Evolutionary conservation across 306 rosid species (phyloP), one percentile per base, ranked within the genome.

Genomic region (Bauhinia variegata): DNA sequence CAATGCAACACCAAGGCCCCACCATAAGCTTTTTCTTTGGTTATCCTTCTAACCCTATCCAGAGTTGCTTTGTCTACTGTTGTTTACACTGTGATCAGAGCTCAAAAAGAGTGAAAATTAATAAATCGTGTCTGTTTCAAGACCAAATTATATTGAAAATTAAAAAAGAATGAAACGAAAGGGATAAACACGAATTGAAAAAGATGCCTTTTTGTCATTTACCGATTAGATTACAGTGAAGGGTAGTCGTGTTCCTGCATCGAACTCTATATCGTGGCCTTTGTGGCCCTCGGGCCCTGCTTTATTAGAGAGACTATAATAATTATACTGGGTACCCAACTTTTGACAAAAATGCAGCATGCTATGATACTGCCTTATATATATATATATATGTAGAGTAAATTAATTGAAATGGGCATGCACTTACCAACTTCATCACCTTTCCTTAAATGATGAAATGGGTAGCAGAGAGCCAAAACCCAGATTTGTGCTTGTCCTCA

Each of bases 331-430:
- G 74, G 77, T 85, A 44, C 70, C 79, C 80, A 76, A 64, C 85
- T 70, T 76, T 37, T 68, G 65, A 65, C 28, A 75, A 75, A 70
- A 64, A 64, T 47, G 72, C 49, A 62, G 73, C 81, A 66, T 70
- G 80, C 79, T 56, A 77, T 81, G 79, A 80, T 76, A 57, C 65
- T 44, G 86, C 66, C n/a, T 67, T 75, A 83, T 88, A 79, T 77
- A 81, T 79, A n/a, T n/a, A n/a, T n/a, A n/a, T n/a, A n/a, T n/a
- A n/a, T n/a, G n/a, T n/a, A n/a, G n/a, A n/a, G n/a, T n/a, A n/a
- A n/a, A n/a, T n/a, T 79, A 75, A 79, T 73, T 71, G 41, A 83
- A 71, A 50, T 18, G 11, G 10, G 60, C 51, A 65, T 52, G 41
- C 4, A 67, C 57, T 48, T 65, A 18, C 19, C 66, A 56, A 67